phyloP scores from a whole-genome alignment of 805 yeast species.

The Pichia nakasei region DNA sequence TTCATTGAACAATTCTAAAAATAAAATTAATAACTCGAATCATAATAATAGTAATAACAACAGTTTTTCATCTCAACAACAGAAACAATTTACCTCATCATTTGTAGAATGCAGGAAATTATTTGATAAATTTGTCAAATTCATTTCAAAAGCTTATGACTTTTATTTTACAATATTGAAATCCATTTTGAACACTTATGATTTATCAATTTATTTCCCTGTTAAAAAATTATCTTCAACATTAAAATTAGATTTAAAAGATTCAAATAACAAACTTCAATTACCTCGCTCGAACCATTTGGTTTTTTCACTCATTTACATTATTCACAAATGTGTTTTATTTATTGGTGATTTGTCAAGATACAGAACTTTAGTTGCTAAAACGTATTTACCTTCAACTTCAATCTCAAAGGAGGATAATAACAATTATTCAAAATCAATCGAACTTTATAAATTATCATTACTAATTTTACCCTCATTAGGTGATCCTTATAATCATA shows the following conservation, averaged over 20 bases:
- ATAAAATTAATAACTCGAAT: slow-evolving; percentile 2
- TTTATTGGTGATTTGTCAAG: slow-evolving; percentile 53
- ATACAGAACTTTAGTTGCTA: slow-evolving; percentile 43
- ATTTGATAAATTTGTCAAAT: slow-evolving; percentile 42
- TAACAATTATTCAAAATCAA: slow-evolving; percentile 35
- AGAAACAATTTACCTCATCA: slow-evolving; percentile 7
- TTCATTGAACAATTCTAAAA: slow-evolving; percentile 9
- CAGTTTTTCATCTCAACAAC: not conserved
- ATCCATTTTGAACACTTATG: slow-evolving; percentile 30
- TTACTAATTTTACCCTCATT: slow-evolving; percentile 53
- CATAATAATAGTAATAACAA: not conserved
- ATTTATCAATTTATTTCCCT: slow-evolving; percentile 29
- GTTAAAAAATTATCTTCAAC: slow-evolving; percentile 25
- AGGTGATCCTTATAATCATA: slow-evolving; percentile 57
- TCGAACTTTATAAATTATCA: slow-evolving; percentile 43
- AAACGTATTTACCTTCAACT: slow-evolving; percentile 29
- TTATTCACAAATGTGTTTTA: slow-evolving; percentile 41
- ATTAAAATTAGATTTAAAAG: slow-evolving; percentile 13
- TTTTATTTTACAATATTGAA: slow-evolving; percentile 40
- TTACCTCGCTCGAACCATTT: slow-evolving; percentile 6
- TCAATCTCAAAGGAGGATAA: slow-evolving; percentile 28
- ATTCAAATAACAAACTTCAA: slow-evolving; percentile 4
- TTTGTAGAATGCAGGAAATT: slow-evolving; percentile 49
- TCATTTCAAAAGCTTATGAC: slow-evolving; percentile 35
- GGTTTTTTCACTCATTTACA: slow-evolving; percentile 27